A percentile compares a stretch with the other conserved stretches of the same genome.
Conservation (phyloP, 2,329 filamentous ascomycete genomes). For the Albifimbria verrucaria region DNA sequence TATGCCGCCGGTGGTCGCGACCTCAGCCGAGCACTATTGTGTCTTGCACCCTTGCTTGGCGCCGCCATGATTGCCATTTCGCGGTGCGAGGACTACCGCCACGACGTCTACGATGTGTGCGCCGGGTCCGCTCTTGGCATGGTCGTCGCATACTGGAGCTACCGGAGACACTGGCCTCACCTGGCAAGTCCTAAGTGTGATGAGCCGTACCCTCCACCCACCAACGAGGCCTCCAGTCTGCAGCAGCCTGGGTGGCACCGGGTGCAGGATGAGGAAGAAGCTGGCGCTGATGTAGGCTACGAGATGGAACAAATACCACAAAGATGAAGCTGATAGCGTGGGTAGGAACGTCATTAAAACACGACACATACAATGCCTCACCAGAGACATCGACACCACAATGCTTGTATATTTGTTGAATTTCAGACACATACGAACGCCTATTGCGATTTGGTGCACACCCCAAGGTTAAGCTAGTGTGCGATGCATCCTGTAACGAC, state of each 20-base stretch:
- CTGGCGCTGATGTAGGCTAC: slow-evolving; percentile 35
- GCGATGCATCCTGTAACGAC: too few relatives aligned
- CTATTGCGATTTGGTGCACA: too few relatives aligned
- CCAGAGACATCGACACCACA: too few relatives aligned
- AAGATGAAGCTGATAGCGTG: slow-evolving; percentile 16
- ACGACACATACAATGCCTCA: too few relatives aligned
- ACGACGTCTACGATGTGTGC: slow-evolving; percentile 68
- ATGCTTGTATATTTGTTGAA: too few relatives aligned
- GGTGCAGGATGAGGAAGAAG: slow-evolving; percentile 54
- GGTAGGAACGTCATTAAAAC: background rate
- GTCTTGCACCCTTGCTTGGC: slow-evolving; percentile 56
- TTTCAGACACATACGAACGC: too few relatives aligned
- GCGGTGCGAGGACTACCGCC: slow-evolving; percentile 66
- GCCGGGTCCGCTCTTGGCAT: slow-evolving; percentile 59
- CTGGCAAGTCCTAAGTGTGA: slow-evolving; percentile 51
- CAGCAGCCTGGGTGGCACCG: slow-evolving; percentile 34
- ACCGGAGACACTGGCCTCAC: slow-evolving; percentile 60
- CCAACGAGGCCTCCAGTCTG: slow-evolving; percentile 24
- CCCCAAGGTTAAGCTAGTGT: too few relatives aligned
- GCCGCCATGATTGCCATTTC: slow-evolving; percentile 68
- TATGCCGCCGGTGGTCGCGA: slow-evolving; percentile 43
- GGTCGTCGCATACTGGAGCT: slow-evolving; percentile 61
- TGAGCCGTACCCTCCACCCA: slow-evolving; percentile 53
- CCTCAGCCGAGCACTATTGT: slow-evolving; percentile 54
- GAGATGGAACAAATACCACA: slow-evolving; percentile 27